Evolutionary conservation across 306 rosid genomes (phyloP).

Genomic region (Datisca glomerata): DNA sequence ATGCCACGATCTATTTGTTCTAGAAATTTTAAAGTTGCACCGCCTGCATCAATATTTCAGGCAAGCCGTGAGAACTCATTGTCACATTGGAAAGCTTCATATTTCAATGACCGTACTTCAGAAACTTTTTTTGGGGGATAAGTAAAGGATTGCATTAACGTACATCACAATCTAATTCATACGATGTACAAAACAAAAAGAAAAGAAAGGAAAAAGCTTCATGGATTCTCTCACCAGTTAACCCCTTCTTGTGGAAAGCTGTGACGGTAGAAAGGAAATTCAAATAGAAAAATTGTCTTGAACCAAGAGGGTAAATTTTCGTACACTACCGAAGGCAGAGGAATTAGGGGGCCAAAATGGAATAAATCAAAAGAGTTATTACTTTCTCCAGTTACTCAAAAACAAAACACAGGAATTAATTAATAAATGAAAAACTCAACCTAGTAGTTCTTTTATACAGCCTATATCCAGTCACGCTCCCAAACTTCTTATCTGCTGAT

Average conservation of each 20-base stretch:
- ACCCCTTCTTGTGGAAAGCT: constrained; percentile 35
- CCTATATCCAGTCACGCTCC: constrained; percentile 51
- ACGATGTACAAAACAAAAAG: no score
- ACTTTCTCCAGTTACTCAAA: not conserved
- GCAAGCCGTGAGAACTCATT: no score
- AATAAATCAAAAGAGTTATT: not conserved
- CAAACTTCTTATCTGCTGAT: constrained; percentile 89
- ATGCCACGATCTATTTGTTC: no score
- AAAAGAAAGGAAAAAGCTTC: not conserved
- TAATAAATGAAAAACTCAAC: constrained; percentile 21
- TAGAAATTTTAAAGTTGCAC: no score
- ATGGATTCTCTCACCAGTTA: constrained; percentile 51
- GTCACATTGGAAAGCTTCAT: no score
- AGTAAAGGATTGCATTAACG: no score
- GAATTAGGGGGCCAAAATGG: constrained; percentile 79
- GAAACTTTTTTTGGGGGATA: no score
- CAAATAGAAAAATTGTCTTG: constrained; percentile 58
- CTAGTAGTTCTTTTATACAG: constrained; percentile 64
- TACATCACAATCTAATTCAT: no score
- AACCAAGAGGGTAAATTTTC: constrained; percentile 77
- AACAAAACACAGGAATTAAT: not conserved
- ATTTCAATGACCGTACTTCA: no score
- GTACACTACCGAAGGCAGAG: constrained; percentile 47
- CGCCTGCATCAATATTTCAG: no score
- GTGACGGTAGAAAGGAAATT: constrained; percentile 70